Evolutionary conservation across 1,284 basidiomycete genomes (phyloP).

Genomic region (Heterobasidion irregulare): DNA sequence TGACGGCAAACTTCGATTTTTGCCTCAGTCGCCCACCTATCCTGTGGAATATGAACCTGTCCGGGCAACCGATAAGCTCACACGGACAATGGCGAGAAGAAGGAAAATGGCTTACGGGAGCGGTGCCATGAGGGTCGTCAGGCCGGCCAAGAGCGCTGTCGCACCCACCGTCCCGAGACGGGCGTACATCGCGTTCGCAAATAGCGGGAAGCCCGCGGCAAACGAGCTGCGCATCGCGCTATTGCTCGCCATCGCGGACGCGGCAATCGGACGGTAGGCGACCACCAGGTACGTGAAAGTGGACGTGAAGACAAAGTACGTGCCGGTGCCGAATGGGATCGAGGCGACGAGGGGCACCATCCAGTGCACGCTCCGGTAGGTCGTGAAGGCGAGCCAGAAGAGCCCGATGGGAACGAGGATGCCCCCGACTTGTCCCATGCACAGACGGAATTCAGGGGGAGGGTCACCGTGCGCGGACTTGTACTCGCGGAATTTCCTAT

Average conservation of each 20-base stretch:
- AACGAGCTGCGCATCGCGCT: slow-evolving; percentile 58
- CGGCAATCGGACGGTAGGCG: slow-evolving; percentile 72
- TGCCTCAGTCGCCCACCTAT: slow-evolving; percentile 30
- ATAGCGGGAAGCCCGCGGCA: slow-evolving; percentile 69
- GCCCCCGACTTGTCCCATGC: slow-evolving; percentile 63
- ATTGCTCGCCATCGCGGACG: slow-evolving; percentile 72
- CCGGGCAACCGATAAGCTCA: not conserved
- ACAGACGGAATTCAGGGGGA: slow-evolving; percentile 63
- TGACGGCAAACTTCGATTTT: slow-evolving; percentile 25
- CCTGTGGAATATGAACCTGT: slow-evolving; percentile 31
- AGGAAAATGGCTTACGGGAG: slow-evolving; percentile 45
- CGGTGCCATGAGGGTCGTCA: slow-evolving; percentile 62
- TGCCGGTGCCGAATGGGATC: slow-evolving; percentile 51
- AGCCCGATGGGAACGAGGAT: slow-evolving; percentile 63
- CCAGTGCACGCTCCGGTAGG: slow-evolving; percentile 63
- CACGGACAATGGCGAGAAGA: not conserved
- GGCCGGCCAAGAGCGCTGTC: slow-evolving; percentile 65
- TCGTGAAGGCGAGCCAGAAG: slow-evolving; percentile 70
- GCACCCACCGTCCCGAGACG: slow-evolving; percentile 66
- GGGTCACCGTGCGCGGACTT: slow-evolving; percentile 35
- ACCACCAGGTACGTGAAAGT: slow-evolving; percentile 68
- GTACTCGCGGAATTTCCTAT: slow-evolving; percentile 22
- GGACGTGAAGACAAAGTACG: slow-evolving; percentile 55
- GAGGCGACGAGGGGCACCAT: slow-evolving; percentile 60
- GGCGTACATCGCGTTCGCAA: slow-evolving; percentile 50